A percentile compares a stretch with the other conserved stretches of the same genome.
Evolutionary conservation across 805 yeast genomes (phyloP).

Genomic region (Metschnikowia similis): DNA sequence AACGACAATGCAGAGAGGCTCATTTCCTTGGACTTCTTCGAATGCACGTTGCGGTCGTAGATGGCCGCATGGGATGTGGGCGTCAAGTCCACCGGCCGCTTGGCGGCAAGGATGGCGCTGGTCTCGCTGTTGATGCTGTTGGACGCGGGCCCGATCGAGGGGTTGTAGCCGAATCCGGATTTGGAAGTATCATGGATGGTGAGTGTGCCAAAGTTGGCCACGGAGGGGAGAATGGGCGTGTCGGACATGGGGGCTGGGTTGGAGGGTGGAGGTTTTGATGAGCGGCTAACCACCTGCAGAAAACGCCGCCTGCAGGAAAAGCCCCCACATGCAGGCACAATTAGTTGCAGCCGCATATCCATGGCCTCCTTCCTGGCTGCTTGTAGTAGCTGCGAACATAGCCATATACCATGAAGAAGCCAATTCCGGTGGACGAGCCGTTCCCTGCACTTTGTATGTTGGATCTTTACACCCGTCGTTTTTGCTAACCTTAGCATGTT

Average conservation of each 20-base stretch:
- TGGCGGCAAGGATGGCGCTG: constrained; percentile 32
- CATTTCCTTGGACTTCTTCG: constrained; percentile 63
- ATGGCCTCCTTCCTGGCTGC: neutral
- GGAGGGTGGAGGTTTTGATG: neutral
- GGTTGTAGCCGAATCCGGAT: constrained; percentile 42
- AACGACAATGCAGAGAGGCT: constrained; percentile 64
- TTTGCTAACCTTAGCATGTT: constrained; percentile 2
- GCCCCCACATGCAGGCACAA: neutral
- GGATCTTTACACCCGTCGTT: neutral
- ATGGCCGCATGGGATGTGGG: constrained; percentile 42
- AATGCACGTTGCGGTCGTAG: constrained; percentile 62
- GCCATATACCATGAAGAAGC: neutral
- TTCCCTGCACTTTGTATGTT: constrained; percentile 3
- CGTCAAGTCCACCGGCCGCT: constrained; percentile 27
- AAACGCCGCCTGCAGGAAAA: neutral
- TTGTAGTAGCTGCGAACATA: neutral
- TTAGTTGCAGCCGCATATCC: neutral
- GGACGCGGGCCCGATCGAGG: constrained; percentile 39
- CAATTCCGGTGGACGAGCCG: neutral
- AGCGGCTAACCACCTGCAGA: neutral
- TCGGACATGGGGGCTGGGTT: constrained; percentile 12
- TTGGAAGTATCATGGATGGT: constrained; percentile 15
- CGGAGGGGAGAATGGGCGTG: constrained; percentile 17
- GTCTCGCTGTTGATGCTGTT: constrained; percentile 37
- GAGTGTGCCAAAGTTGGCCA: constrained; percentile 16